Conservation (phyloP, 2,329 filamentous ascomycete genomes). For the Coniella vitis region DNA sequence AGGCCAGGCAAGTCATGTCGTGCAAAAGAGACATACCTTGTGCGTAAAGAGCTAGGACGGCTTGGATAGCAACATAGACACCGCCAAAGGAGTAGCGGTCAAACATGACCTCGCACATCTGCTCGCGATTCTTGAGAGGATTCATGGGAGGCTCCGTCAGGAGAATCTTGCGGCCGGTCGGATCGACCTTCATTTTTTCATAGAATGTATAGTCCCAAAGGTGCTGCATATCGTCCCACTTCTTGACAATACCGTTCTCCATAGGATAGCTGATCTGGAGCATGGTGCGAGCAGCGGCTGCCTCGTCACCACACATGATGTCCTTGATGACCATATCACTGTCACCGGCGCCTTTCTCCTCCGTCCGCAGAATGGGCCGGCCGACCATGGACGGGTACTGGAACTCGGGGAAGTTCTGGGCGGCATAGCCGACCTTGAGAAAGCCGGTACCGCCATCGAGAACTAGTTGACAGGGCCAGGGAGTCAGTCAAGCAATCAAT, state of each 20-base stretch:
- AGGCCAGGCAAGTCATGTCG: too few species aligned
- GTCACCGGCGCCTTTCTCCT: constrained; percentile 59
- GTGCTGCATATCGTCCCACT: constrained; percentile 99
- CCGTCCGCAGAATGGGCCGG: constrained; percentile 91
- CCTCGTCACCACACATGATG: constrained; percentile 99
- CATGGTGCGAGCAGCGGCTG: constrained; percentile 90
- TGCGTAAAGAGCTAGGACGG: constrained; percentile 90
- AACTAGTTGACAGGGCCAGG: constrained; percentile 48
- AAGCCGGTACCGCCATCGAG: constrained; percentile 99
- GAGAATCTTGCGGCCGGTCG: constrained; percentile 89
- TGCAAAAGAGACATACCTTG: constrained; percentile 57
- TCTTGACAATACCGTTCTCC: constrained; percentile 99
- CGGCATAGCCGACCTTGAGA: constrained; percentile 98
- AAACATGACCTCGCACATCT: constrained; percentile 99
- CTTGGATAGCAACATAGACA: constrained; percentile 97
- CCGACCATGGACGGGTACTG: constrained; percentile 98
- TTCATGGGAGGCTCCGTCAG: constrained; percentile 98
- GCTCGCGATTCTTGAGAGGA: constrained; percentile 89
- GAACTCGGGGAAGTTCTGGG: constrained; percentile 98
- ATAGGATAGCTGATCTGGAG: constrained; percentile 98
- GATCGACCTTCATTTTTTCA: constrained; percentile 93
- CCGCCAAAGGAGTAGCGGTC: constrained; percentile 94
- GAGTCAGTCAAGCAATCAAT: background rate
- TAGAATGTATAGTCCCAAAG: constrained; percentile 98
- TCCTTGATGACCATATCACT: constrained; percentile 73